These are phyloP conservation scores for Aspergillus texensis DNA, from an alignment of 2,329 filamentous ascomycete genomes.

Conservation along the genomic window DNA sequence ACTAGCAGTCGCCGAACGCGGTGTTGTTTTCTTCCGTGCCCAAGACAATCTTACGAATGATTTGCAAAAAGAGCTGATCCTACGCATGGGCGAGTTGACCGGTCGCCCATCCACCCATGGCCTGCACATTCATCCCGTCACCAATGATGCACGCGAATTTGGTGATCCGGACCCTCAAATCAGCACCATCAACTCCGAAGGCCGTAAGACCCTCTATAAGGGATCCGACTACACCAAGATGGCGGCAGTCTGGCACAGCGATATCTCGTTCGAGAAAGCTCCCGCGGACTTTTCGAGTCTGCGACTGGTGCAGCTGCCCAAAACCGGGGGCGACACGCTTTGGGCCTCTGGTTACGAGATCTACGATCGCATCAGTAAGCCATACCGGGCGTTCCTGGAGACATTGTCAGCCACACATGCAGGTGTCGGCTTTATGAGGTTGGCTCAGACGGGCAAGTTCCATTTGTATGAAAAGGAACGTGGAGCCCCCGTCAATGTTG, in stretches of 20 bases:
- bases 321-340: conserved; percentile 63
- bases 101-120: conserved; percentile 61
- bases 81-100: conserved; percentile 61
- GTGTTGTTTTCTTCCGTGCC: conserved; percentile 70
- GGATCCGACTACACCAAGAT: conserved; percentile 34
- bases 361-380: conserved; percentile 63
- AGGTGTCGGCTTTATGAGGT: background rate
- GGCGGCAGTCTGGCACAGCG: conserved; percentile 57
- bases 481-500: background rate
- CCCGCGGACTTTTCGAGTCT: conserved; percentile 66
- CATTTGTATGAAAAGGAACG: background rate
- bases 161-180: conserved; percentile 63
- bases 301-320: conserved; percentile 58
- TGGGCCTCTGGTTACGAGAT: conserved; percentile 70
- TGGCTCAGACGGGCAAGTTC: background rate
- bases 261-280: conserved; percentile 66
- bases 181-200: conserved; percentile 63
- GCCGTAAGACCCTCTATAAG: conserved; percentile 52
- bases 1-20: conserved; percentile 63
- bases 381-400: conserved; percentile 44
- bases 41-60: conserved; percentile 64
- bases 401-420: background rate
- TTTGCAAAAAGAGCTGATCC: conserved; percentile 66
- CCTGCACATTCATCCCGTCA: conserved; percentile 62
- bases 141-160: conserved; percentile 58